These are phyloP conservation scores for Phytophthora quininea DNA, from an alignment of 352 stramenopile species.

Conservation along the genomic window DNA sequence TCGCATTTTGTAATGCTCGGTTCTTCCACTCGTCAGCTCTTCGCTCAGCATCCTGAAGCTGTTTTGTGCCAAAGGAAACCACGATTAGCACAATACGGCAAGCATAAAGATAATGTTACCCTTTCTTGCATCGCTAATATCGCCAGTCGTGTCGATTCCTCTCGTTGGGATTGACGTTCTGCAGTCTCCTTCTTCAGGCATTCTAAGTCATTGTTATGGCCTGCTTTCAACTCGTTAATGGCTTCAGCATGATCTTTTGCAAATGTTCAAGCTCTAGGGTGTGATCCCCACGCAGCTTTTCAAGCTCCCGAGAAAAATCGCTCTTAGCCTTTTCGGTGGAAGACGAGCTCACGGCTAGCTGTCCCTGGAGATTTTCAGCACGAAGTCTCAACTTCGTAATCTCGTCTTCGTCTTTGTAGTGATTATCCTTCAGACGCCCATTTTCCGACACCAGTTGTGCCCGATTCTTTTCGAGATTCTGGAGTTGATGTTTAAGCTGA, in stretches of 20 bases:
- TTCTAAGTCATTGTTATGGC: constrained; percentile 52
- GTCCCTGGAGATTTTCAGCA: constrained; percentile 43
- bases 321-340: constrained; percentile 49
- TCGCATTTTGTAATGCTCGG: constrained; percentile 38
- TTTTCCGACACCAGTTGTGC: constrained; percentile 46
- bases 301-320: constrained; percentile 51
- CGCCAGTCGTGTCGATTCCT: constrained; percentile 32
- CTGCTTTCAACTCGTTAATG: constrained; percentile 49
- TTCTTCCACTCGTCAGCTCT: constrained; percentile 46
- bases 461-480: constrained; percentile 52
- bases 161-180: constrained; percentile 24
- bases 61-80: not conserved
- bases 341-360: constrained; percentile 37
- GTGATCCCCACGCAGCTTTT: constrained; percentile 50
- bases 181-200: constrained; percentile 54
- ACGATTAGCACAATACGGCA: not conserved
- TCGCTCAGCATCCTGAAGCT: constrained; percentile 46
- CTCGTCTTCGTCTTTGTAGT: constrained; percentile 38
- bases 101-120: constrained; percentile 18
- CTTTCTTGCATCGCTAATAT: constrained; percentile 37
- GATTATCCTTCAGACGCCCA: constrained; percentile 42
- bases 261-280: constrained; percentile 43
- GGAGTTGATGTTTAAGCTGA: constrained; percentile 60
- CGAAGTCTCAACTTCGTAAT: constrained; percentile 39
- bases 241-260: constrained; percentile 46